Conservation (phyloP, 352 stramenopile species). For the Pythium biforme region DNA sequence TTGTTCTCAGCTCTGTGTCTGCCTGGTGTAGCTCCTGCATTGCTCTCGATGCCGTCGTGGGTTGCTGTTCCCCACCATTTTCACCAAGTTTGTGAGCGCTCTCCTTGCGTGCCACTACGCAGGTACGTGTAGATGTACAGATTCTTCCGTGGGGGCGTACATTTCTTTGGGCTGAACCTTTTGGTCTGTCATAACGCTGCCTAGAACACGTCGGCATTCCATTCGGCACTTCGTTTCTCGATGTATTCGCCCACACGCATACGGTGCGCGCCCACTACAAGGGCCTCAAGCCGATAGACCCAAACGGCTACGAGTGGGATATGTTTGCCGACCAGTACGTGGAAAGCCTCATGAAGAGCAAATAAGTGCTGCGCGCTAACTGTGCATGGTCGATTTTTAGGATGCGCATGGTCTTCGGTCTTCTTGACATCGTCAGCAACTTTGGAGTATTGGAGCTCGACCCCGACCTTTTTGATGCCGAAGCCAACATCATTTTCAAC, state of each 20-base stretch:
- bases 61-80: constrained; percentile 68
- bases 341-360: constrained; percentile 9
- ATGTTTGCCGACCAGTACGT: constrained; percentile 73
- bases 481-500: constrained; percentile 79
- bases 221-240: constrained; percentile 60
- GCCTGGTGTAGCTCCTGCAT: constrained; percentile 13
- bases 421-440: constrained; percentile 78
- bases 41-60: constrained; percentile 59
- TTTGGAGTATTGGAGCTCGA: constrained; percentile 77
- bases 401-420: constrained; percentile 74
- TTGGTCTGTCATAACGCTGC: no score
- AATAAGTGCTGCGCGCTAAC: background rate
- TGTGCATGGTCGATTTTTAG: constrained; percentile 24
- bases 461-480: constrained; percentile 58
- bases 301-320: constrained; percentile 61
- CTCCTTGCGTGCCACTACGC: constrained; percentile 74
- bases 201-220: constrained; percentile 72
- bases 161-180: no score
- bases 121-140: constrained; percentile 41
- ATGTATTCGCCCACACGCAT: constrained; percentile 76
- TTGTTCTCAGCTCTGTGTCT: background rate
- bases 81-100: constrained; percentile 75
- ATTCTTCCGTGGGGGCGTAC: no score
- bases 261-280: constrained; percentile 68
- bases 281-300: constrained; percentile 59